These are phyloP conservation scores for Apiospora koreana DNA, from an alignment of 2,329 filamentous ascomycete genomes.

Conservation along the genomic window DNA sequence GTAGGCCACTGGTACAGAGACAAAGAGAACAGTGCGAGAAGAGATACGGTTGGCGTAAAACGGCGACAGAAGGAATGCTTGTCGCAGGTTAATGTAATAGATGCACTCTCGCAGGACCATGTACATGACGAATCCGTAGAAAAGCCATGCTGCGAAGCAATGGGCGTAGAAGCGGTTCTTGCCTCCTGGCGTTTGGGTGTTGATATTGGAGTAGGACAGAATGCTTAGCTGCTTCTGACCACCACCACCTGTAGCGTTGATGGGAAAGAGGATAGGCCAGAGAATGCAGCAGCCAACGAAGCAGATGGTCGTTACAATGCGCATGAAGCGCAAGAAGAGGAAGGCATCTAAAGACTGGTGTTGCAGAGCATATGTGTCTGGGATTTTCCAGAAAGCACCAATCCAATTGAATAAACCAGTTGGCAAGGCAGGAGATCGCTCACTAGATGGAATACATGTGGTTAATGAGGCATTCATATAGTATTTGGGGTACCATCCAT, in stretches of 20 bases:
- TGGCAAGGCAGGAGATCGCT: slow-evolving; percentile 61
- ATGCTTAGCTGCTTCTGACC: slow-evolving; percentile 68
- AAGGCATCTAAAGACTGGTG: slow-evolving; percentile 93
- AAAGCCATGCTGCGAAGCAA: slow-evolving; percentile 77
- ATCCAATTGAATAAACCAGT: slow-evolving; percentile 69
- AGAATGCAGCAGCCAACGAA: slow-evolving; percentile 82
- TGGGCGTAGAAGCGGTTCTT: slow-evolving; percentile 79
- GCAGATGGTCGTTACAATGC: slow-evolving; percentile 73
- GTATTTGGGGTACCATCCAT: not conserved
- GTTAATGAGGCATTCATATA: slow-evolving; percentile 19
- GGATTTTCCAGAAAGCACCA: slow-evolving; percentile 63
- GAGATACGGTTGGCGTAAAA: slow-evolving; percentile 84
- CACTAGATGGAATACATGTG: slow-evolving; percentile 34
- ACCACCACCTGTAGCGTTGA: slow-evolving; percentile 82
- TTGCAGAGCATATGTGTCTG: slow-evolving; percentile 80
- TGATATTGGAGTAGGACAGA: slow-evolving; percentile 77
- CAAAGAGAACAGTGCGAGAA: slow-evolving; percentile 86
- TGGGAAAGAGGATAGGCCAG: slow-evolving; percentile 82
- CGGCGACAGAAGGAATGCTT: slow-evolving; percentile 87
- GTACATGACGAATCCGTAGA: slow-evolving; percentile 85
- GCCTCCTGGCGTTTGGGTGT: slow-evolving; percentile 45
- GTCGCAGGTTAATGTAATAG: slow-evolving; percentile 89
- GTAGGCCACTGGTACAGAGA: slow-evolving; percentile 78
- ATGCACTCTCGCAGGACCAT: slow-evolving; percentile 85
- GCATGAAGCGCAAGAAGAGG: slow-evolving; percentile 85